Evolutionary conservation across 2,329 filamentous ascomycete species (phyloP).

Genomic region (Teratosphaeria gauchensis): DNA sequence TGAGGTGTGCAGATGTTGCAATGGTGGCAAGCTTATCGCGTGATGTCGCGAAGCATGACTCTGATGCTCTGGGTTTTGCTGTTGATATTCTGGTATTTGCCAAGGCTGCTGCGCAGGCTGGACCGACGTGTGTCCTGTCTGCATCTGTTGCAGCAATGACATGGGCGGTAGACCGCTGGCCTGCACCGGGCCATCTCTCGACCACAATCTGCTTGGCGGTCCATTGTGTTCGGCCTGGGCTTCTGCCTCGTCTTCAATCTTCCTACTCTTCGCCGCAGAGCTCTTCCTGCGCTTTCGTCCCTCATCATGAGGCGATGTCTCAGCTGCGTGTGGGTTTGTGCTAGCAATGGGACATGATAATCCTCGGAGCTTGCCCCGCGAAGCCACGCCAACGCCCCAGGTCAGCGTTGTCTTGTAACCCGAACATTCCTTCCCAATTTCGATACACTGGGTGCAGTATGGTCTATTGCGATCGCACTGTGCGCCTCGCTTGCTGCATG

Average conservation of each 20-base stretch:
- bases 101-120: slow-evolving; percentile 24
- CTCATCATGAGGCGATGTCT: slow-evolving; percentile 6
- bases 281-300: slow-evolving; percentile 14
- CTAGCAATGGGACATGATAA: slow-evolving; percentile 61
- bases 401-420: slow-evolving; percentile 96
- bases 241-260: not conserved
- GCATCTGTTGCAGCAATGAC: not conserved
- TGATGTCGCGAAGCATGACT: not conserved
- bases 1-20: slow-evolving; percentile 5
- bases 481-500: slow-evolving; percentile 71
- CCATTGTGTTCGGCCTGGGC: not conserved
- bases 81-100: slow-evolving; percentile 29
- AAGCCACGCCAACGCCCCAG: slow-evolving; percentile 92
- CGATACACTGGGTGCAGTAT: slow-evolving; percentile 90
- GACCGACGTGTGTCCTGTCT: not conserved
- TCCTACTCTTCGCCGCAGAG: slow-evolving; percentile 12
- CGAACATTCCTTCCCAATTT: slow-evolving; percentile 83
- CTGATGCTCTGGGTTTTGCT: slow-evolving; percentile 21
- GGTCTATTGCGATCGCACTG: slow-evolving; percentile 87
- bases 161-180: slow-evolving; percentile 4
- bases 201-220: not conserved
- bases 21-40: slow-evolving; percentile 6
- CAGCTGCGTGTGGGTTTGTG: slow-evolving; percentile 21
- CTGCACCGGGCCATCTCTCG: not conserved
- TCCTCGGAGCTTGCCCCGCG: slow-evolving; percentile 85